Percentiles rank a stretch among this genome's conserved stretches.
These are phyloP conservation scores for Macadamia tetraphylla DNA, from an alignment of 164 flowering plant species.

Conservation along the genomic window DNA sequence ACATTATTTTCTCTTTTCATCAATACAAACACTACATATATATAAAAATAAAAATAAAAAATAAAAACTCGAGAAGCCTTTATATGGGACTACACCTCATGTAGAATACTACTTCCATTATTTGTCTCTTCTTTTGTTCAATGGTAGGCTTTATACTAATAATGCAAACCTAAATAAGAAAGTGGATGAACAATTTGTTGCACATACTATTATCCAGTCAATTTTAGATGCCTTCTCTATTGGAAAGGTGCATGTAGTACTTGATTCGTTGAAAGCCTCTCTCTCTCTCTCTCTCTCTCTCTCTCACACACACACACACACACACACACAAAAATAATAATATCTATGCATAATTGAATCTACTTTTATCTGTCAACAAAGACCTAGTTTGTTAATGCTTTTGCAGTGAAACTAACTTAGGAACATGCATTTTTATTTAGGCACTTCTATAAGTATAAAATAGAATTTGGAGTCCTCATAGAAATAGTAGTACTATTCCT, in stretches of 20 bases:
- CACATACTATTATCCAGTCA: constrained; percentile 38
- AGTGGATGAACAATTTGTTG: constrained; percentile 65
- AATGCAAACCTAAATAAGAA: constrained; percentile 43
- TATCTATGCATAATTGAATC: too few species aligned
- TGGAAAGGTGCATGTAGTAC: neutral
- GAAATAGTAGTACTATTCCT: neutral
- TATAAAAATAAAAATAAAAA: constrained; percentile 11
- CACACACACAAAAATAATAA: too few species aligned
- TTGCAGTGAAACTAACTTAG: constrained; percentile 28
- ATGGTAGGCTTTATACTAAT: constrained; percentile 38
- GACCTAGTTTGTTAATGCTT: neutral
- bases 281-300: too few species aligned
- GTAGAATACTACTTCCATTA: constrained; percentile 30
- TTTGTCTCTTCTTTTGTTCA: constrained; percentile 39
- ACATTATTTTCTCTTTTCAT: too few species aligned
- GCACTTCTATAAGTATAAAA: neutral
- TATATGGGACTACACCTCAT: constrained; percentile 30
- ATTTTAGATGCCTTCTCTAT: constrained; percentile 28
- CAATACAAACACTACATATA: too few species aligned
- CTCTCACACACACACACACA: too few species aligned
- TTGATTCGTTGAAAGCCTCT: neutral
- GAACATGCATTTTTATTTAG: constrained; percentile 19
- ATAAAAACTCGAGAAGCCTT: constrained; percentile 35
- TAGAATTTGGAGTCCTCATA: neutral
- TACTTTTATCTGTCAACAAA: too few species aligned